Conservation (phyloP, 2,329 filamentous ascomycete genomes). For the Fusarium sp. region DNA sequence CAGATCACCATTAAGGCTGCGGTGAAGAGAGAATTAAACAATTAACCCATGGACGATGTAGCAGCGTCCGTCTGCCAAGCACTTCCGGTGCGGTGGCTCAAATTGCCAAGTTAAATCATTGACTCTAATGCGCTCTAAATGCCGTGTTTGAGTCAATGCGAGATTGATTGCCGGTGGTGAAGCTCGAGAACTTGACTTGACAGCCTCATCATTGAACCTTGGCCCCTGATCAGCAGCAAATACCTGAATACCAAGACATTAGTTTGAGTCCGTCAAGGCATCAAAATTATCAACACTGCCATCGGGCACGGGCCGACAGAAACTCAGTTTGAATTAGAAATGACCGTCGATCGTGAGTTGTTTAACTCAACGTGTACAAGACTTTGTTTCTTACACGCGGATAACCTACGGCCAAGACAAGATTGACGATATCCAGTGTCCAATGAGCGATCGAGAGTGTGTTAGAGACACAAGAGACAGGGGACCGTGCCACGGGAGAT, state of each 20-base stretch:
- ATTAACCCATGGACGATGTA: slow-evolving; percentile 26
- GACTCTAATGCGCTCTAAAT: neutral
- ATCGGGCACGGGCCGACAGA: slow-evolving; percentile 13
- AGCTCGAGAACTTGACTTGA: slow-evolving; percentile 13
- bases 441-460: slow-evolving; percentile 36
- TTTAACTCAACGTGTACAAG: slow-evolving; percentile 30
- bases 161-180: neutral
- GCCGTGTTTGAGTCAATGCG: slow-evolving; percentile 3
- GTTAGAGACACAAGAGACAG: slow-evolving; percentile 38
- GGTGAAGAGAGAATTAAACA: slow-evolving; percentile 30
- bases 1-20: slow-evolving; percentile 39
- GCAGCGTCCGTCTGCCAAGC: slow-evolving; percentile 28
- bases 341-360: slow-evolving; percentile 33
- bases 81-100: slow-evolving; percentile 17
- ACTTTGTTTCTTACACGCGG: slow-evolving; percentile 31
- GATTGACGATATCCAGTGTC: slow-evolving; percentile 12
- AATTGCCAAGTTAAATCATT: slow-evolving; percentile 26
- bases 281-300: neutral
- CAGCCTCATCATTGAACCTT: slow-evolving; percentile 24
- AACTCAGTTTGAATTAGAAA: slow-evolving; percentile 28
- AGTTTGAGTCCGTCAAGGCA: slow-evolving; percentile 6
- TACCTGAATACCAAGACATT: slow-evolving; percentile 5
- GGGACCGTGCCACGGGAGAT: slow-evolving; percentile 37
- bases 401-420: slow-evolving; percentile 21
- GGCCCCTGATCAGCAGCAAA: slow-evolving; percentile 1